phyloP scores from a whole-genome alignment of 2,329 filamentous ascomycete species.

The Trichoderma sp. region DNA sequence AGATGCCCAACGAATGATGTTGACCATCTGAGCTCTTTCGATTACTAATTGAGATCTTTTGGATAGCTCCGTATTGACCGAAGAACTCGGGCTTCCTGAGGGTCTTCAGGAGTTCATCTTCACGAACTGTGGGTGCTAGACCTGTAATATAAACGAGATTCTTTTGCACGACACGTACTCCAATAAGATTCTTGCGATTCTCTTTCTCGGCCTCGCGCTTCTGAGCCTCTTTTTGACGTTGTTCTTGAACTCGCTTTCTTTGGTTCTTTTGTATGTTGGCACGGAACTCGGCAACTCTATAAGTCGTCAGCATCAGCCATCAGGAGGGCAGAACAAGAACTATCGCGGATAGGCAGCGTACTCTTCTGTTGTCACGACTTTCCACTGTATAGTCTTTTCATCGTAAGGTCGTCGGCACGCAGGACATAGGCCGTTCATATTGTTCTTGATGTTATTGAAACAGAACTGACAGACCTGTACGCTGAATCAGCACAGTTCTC shows the following conservation, averaged over 20 bases:
- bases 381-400: slow-evolving; percentile 96
- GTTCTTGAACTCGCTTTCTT: slow-evolving; percentile 82
- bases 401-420: slow-evolving; percentile 95
- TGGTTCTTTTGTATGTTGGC: slow-evolving; percentile 85
- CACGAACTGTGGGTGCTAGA: slow-evolving; percentile 85
- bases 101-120: slow-evolving; percentile 90
- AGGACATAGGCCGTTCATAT: slow-evolving; percentile 96
- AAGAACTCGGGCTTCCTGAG: slow-evolving; percentile 92
- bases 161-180: slow-evolving; percentile 95
- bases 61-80: slow-evolving; percentile 96
- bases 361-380: slow-evolving; percentile 94
- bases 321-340: background rate
- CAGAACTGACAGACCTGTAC: slow-evolving; percentile 98
- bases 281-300: slow-evolving; percentile 72
- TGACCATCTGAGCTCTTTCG: slow-evolving; percentile 76
- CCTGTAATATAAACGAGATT: slow-evolving; percentile 98
- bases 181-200: slow-evolving; percentile 93
- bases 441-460: slow-evolving; percentile 98
- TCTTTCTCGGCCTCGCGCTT: slow-evolving; percentile 96
- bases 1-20: slow-evolving; percentile 90
- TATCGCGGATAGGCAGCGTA: slow-evolving; percentile 54
- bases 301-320: slow-evolving; percentile 20
- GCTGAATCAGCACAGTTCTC: background rate
- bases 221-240: slow-evolving; percentile 90
- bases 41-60: slow-evolving; percentile 98